Evolutionary conservation across 495 filamentous ascomycete species (phyloP), one percentile per base, ranked within the genome.

Genomic region (Ascodesmis nigricans): DNA sequence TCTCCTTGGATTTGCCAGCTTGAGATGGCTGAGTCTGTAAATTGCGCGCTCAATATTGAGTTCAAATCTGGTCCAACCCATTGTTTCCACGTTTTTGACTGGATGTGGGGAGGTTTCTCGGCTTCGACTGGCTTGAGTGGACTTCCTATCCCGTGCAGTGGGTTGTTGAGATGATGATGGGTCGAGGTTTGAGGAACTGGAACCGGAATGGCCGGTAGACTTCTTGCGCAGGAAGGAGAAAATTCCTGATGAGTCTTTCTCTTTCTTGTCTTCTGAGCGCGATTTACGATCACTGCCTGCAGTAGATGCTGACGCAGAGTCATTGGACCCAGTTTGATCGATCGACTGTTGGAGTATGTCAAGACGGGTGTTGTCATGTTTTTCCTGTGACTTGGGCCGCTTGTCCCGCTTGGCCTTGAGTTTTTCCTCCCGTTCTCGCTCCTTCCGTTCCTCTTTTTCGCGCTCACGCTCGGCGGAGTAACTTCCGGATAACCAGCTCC

Each of bases 21-120:
- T 99, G 56, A 95, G 83, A 54, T 99, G 87, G 8, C 87, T 87
- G 75, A 99, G 91, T 33, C 87, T 66, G 52, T 99, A 99, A 38
- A 99, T 99, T 21, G 87, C 90, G 29, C 90, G 65, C 56, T 99
- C 87, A 57, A 95, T 87, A 29, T 93, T 61, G 38, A 99, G 84
- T 1, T 81, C 76, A 47, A 99, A 99, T 23, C 87, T 67, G 3
- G 81, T 91, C 78, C 84, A 99, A 41, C 80, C 90, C 11, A 83
- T 72, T 40, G 69, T 71, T 33, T 67, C 65, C 20, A 47, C 33
- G 20, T 50, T 36, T 32, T 69, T 64, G 13, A 64, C 60, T 6
- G 75, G 78, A 14, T 92, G 82, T 4, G 83, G 82, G 6, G 84
- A 87, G 9, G 79, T 58, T 9, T 69, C 72, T 23, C 78, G n/a